Conservation (phyloP, 805 yeast species). For the Kuraishia molischiana region DNA sequence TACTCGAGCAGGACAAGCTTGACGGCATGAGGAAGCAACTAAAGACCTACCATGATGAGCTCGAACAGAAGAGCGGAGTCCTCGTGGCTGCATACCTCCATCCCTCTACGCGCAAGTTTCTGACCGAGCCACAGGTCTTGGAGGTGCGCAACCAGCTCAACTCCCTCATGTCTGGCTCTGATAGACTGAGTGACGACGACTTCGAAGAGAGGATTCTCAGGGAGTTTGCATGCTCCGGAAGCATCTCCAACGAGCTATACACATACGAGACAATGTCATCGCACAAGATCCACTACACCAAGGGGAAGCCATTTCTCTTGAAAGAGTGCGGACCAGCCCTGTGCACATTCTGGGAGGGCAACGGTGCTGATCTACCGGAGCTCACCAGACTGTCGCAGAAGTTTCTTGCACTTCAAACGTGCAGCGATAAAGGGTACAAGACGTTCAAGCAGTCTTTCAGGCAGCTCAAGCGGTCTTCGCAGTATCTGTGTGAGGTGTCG, state of each 20-base stretch:
- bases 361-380: background rate
- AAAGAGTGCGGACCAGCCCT: constrained; percentile 11
- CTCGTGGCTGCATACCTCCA: constrained; percentile 13
- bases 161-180: too few species aligned
- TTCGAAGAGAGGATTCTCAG: constrained; percentile 17
- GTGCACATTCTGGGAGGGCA: constrained; percentile 14
- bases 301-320: constrained; percentile 5
- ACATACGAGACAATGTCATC: constrained; percentile 16
- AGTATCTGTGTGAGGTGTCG: constrained; percentile 3
- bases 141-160: constrained; percentile 6
- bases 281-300: constrained; percentile 8
- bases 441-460: constrained; percentile 9
- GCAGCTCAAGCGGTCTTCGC: constrained; percentile 5
- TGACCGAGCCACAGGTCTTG: constrained; percentile 10
- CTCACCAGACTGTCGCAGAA: constrained; percentile 6
- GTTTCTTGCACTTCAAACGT: constrained; percentile 11
- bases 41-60: constrained; percentile 5
- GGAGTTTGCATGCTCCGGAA: constrained; percentile 19
- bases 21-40: background rate
- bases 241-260: constrained; percentile 16
- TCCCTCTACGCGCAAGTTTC: constrained; percentile 15
- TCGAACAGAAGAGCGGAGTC: constrained; percentile 10
- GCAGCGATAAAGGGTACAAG: constrained; percentile 10
- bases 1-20: too few species aligned
- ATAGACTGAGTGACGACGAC: constrained; percentile 3